Conservation (phyloP, 208 protist genomes). For the Tritrichomonas musculus region DNA sequence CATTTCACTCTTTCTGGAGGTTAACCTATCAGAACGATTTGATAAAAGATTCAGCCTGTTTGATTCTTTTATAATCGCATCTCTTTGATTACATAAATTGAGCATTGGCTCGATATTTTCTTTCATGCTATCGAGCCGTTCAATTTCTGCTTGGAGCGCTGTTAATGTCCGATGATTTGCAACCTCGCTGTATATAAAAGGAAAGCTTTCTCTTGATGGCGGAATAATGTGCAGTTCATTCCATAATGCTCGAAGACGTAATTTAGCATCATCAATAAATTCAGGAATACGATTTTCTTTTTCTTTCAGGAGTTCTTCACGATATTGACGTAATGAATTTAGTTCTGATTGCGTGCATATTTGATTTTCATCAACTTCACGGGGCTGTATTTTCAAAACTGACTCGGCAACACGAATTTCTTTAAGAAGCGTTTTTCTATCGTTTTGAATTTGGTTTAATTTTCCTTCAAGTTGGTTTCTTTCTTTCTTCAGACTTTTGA, state of each 20-base stretch:
- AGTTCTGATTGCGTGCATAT: neutral
- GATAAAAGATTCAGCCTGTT: neutral
- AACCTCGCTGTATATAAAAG: neutral
- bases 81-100: neutral
- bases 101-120: neutral
- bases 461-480: neutral
- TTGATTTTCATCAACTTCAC: neutral
- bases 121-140: neutral
- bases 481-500: neutral
- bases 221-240: neutral
- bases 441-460: neutral
- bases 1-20: neutral
- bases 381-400: neutral
- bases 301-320: neutral
- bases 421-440: neutral
- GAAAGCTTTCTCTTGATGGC: neutral
- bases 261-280: neutral
- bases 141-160: neutral
- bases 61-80: neutral
- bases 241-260: neutral
- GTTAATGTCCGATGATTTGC: neutral
- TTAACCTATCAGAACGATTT: neutral
- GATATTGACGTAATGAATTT: neutral
- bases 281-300: neutral
- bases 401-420: neutral